Percentiles rank a stretch among this genome's conserved stretches.
phyloP scores from a whole-genome alignment of 441 rosid species.

The Viola pubescens region DNA sequence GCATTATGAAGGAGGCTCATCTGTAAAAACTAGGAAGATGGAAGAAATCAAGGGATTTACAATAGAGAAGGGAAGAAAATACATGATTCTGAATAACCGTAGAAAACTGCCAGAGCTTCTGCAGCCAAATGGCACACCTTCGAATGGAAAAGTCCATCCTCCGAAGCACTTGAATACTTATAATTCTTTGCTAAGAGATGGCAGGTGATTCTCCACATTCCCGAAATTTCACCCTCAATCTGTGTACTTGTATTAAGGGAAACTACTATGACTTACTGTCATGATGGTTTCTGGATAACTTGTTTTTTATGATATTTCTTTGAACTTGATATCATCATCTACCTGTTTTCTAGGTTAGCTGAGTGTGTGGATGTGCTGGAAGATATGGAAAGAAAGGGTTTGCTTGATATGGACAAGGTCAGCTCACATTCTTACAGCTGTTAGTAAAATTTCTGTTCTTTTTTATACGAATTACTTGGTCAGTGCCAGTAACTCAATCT shows the following conservation, averaged over 20 bases:
- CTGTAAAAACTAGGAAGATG: conserved; percentile 15
- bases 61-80: conserved; percentile 27
- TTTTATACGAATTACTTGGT: background rate
- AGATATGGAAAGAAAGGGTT: conserved; percentile 52
- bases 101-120: conserved; percentile 28
- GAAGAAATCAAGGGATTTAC: conserved; percentile 28
- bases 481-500: background rate
- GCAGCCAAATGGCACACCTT: conserved; percentile 27
- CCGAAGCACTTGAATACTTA: conserved; percentile 35
- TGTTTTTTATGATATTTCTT: conserved; percentile 8
- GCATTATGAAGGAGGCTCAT: conserved; percentile 28
- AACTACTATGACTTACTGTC: background rate
- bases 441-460: conserved; percentile 2
- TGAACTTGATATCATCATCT: conserved; percentile 17
- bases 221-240: background rate
- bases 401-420: conserved; percentile 79
- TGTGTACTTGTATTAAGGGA: conserved; percentile 12
- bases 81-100: conserved; percentile 26
- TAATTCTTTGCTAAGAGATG: conserved; percentile 48
- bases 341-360: conserved; percentile 39
- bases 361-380: conserved; percentile 69
- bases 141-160: conserved; percentile 28
- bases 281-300: background rate
- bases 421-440: conserved; percentile 11
- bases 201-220: conserved; percentile 47